A percentile compares a stretch with the other conserved stretches of the same genome.
phyloP scores from a whole-genome alignment of 2,329 filamentous ascomycete genomes.

The Cercospora brassicicola region DNA sequence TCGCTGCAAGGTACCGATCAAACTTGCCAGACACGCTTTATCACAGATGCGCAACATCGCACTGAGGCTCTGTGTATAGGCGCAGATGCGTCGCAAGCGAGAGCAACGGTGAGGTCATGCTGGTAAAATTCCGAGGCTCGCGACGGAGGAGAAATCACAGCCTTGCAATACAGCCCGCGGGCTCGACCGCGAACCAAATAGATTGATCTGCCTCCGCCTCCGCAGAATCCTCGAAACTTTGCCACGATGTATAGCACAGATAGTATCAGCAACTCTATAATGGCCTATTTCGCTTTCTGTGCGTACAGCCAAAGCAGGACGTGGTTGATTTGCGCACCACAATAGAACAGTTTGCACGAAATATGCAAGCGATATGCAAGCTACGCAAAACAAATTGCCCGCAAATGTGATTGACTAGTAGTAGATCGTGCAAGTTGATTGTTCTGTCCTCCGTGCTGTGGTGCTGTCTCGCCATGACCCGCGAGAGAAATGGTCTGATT shows the following conservation, averaged over 20 bases:
- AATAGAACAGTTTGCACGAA: not conserved
- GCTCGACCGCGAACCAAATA: not conserved
- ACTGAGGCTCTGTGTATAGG: not conserved
- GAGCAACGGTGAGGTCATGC: not conserved
- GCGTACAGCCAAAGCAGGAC: not conserved
- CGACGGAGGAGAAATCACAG: not conserved
- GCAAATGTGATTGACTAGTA: not conserved
- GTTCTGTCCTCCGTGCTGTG: not conserved
- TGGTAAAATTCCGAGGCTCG: not conserved
- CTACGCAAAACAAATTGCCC: not conserved
- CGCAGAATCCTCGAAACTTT: not conserved
- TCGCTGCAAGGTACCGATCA: constrained; percentile 16
- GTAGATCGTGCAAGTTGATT: not conserved
- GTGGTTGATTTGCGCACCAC: not conserved
- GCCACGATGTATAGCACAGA: not conserved
- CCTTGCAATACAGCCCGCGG: not conserved
- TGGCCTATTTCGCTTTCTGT: not conserved
- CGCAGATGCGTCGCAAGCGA: not conserved
- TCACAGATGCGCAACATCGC: not conserved
- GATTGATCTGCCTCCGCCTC: not conserved
- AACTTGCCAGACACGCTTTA: not conserved
- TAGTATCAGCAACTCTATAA: not conserved
- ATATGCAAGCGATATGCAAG: not conserved
- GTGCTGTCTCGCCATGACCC: not conserved
- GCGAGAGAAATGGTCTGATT: not conserved